phyloP scores from a whole-genome alignment of 176 grass and related monocot species.

The Zea mays region Zm-B73-REFERENCE-NAM-5.0 NC_050104.1:28494001-28494500 shows the following conservation, averaged over 20 bases:
- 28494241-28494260: slow-evolving; percentile 82
- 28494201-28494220: slow-evolving; percentile 7
- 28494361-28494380: slow-evolving; percentile 12
- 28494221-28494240: slow-evolving; percentile 57
- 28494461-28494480: slow-evolving; percentile 77
- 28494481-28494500: slow-evolving; percentile 60
- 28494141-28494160: slow-evolving; percentile 16
- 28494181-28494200: slow-evolving; percentile 11
- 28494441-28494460: slow-evolving; percentile 56
- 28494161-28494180: not conserved
- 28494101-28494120: not conserved
- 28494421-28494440: slow-evolving; percentile 92
- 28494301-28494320: slow-evolving; percentile 51
- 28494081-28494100: not conserved
- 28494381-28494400: slow-evolving; percentile 51
- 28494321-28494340: not conserved
- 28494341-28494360: not conserved
- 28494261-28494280: slow-evolving; percentile 76
- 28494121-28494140: not conserved
- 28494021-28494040: slow-evolving; percentile 80
- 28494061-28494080: slow-evolving; percentile 1
- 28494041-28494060: slow-evolving; percentile 45
- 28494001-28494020: slow-evolving; percentile 83
- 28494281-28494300: slow-evolving; percentile 77
- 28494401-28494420: slow-evolving; percentile 90